Percentiles rank a stretch among this genome's conserved stretches.
These are phyloP conservation scores for Hyaloscypha finlandica DNA, from an alignment of 495 filamentous ascomycete genomes.

Conservation along the genomic window DNA sequence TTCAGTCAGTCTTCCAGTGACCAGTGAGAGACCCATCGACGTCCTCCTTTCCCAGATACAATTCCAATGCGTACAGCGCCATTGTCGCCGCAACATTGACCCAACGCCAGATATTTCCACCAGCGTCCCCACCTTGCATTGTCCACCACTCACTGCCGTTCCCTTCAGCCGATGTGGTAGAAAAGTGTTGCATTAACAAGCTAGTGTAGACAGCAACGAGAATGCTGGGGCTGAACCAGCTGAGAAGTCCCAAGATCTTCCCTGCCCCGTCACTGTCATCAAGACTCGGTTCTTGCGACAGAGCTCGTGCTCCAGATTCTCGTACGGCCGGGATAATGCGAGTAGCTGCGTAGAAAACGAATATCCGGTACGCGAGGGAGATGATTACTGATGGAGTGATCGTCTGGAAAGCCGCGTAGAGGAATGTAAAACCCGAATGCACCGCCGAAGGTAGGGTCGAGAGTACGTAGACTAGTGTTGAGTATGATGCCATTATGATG, in stretches of 20 bases:
- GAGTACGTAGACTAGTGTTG: conserved; percentile 82
- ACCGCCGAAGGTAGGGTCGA: conserved; percentile 80
- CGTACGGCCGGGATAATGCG: conserved; percentile 92
- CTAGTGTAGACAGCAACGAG: conserved; percentile 97
- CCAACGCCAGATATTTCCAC: conserved; percentile 90
- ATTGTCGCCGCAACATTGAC: conserved; percentile 87
- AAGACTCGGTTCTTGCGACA: conserved; percentile 78
- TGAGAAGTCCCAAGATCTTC: conserved; percentile 75
- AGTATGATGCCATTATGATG: conserved; percentile 98
- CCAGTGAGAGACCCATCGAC: conserved; percentile 65
- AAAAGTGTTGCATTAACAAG: conserved; percentile 92
- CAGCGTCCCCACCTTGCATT: conserved; percentile 70
- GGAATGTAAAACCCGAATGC: conserved; percentile 81
- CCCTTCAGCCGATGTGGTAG: conserved; percentile 62
- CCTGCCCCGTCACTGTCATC: conserved; percentile 84
- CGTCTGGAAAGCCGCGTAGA: conserved; percentile 85
- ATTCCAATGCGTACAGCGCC: conserved; percentile 83
- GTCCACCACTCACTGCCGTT: conserved; percentile 79
- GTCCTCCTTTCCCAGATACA: conserved; percentile 79
- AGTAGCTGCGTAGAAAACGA: conserved; percentile 93
- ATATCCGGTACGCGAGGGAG: conserved; percentile 86
- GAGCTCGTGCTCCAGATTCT: conserved; percentile 77
- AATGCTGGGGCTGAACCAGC: conserved; percentile 91
- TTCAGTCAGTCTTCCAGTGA: conserved; percentile 91
- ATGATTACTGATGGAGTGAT: conserved; percentile 95